These are phyloP conservation scores for Sclerotinia minor DNA, from an alignment of 2,329 filamentous ascomycete genomes.

Conservation along the genomic window DNA sequence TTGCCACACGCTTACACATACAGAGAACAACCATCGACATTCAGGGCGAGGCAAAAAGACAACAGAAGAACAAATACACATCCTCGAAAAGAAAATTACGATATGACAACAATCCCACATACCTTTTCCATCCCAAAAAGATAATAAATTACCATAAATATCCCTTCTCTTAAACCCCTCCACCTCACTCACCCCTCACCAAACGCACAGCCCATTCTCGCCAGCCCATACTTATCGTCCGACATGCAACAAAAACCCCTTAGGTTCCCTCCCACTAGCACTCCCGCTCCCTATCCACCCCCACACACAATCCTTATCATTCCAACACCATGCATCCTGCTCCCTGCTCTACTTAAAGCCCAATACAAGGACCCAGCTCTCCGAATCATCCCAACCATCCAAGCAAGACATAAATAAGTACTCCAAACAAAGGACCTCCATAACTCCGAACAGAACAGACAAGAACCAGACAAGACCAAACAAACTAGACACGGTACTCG, in stretches of 20 bases:
- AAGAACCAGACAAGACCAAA: too few species aligned
- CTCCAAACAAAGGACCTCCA: background rate
- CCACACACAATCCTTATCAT: background rate
- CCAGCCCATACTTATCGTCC: conserved; percentile 22
- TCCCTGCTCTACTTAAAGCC: too few species aligned
- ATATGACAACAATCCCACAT: background rate
- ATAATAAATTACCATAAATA: background rate
- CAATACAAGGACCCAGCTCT: too few species aligned
- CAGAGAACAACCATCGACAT: background rate
- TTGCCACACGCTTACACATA: background rate
- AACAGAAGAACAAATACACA: background rate
- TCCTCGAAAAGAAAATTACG: background rate
- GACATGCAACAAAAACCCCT: conserved; percentile 21
- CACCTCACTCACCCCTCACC: background rate
- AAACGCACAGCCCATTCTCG: conserved; percentile 15
- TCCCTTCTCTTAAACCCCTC: background rate
- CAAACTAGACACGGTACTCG: background rate
- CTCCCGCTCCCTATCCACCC: background rate
- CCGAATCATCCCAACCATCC: too few species aligned
- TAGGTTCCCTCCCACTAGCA: background rate
- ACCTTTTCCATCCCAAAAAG: background rate
- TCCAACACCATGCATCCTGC: background rate
- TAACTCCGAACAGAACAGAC: too few species aligned
- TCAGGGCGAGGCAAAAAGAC: background rate
- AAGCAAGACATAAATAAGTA: too few species aligned